Conservation (phyloP, 1,284 basidiomycete species). For the Tetrapyrgos nigripes region DNA sequence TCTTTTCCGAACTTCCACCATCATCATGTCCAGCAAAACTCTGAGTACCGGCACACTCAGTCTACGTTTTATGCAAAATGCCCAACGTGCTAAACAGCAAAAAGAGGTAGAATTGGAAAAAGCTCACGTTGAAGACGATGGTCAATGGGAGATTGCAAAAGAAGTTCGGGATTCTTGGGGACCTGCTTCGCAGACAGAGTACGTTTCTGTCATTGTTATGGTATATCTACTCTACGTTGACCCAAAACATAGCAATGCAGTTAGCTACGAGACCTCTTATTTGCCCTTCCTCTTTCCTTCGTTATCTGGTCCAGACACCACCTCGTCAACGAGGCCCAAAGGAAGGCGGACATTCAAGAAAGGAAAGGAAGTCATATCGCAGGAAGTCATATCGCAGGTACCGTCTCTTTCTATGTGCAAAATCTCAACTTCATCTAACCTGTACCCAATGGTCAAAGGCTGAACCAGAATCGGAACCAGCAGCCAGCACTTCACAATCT, state of each 20-base stretch:
- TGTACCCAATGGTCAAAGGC: neutral
- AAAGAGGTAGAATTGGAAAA: conserved; percentile 57
- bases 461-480: neutral
- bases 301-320: conserved; percentile 28
- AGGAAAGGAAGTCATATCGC: conserved; percentile 48
- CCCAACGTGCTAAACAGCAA: conserved; percentile 59
- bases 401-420: conserved; percentile 4
- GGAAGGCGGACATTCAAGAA: conserved; percentile 51
- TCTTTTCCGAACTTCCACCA: conserved; percentile 1
- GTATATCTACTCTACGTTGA: conserved; percentile 18
- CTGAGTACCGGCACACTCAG: conserved; percentile 73
- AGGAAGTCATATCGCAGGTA: conserved; percentile 47
- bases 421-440: neutral
- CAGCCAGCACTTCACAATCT: neutral
- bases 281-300: conserved; percentile 71
- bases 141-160: conserved; percentile 69
- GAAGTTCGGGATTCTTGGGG: conserved; percentile 68
- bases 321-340: conserved; percentile 27
- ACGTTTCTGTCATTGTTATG: neutral
- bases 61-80: conserved; percentile 81
- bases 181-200: conserved; percentile 19
- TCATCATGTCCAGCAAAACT: conserved; percentile 56
- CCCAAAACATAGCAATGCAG: conserved; percentile 33
- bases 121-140: conserved; percentile 69
- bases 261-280: conserved; percentile 70